phyloP scores from a whole-genome alignment of 441 rosid species.

The Gossypium schwendimanii region DNA sequence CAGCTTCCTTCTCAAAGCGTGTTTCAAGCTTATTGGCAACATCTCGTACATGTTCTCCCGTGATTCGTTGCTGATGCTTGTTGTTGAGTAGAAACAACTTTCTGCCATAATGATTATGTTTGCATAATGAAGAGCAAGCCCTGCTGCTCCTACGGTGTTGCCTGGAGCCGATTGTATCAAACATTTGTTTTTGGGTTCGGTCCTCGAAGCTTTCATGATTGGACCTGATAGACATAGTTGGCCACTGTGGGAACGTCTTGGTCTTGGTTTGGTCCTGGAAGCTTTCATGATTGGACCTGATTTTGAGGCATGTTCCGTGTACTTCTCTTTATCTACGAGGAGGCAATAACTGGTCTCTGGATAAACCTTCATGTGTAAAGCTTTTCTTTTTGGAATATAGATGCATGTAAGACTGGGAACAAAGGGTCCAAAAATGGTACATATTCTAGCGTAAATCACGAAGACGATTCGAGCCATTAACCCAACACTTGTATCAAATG shows the following conservation, averaged over 20 bases:
- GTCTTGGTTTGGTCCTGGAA: not conserved
- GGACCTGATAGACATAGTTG: conserved; percentile 1
- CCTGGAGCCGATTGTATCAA: conserved; percentile 19
- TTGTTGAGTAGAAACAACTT: conserved; percentile 21
- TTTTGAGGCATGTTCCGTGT: not conserved
- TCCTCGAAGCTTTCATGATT: not conserved
- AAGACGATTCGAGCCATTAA: conserved; percentile 26
- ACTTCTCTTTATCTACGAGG: conserved; percentile 1
- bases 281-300: conserved; percentile 22
- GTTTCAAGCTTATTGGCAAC: conserved; percentile 28
- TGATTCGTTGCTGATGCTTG: conserved; percentile 23
- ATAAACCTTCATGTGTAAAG: conserved; percentile 14
- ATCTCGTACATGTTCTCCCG: conserved; percentile 27
- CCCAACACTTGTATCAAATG: conserved; percentile 27
- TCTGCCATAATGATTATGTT: conserved; percentile 29
- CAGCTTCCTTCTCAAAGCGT: conserved; percentile 26
- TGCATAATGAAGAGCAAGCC: conserved; percentile 39
- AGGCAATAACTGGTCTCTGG: conserved; percentile 20
- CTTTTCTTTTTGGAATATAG: conserved; percentile 1
- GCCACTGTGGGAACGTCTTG: conserved; percentile 13
- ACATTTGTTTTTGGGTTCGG: not conserved
- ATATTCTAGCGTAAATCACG: conserved; percentile 28
- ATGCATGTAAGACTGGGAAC: conserved; percentile 18
- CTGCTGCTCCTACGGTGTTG: conserved; percentile 36
- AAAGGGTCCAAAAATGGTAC: conserved; percentile 25